Evolutionary conservation across 2,329 filamentous ascomycete species (phyloP), one percentile per base, ranked within the genome.

Genomic region (Triangularia verruculosa): DNA sequence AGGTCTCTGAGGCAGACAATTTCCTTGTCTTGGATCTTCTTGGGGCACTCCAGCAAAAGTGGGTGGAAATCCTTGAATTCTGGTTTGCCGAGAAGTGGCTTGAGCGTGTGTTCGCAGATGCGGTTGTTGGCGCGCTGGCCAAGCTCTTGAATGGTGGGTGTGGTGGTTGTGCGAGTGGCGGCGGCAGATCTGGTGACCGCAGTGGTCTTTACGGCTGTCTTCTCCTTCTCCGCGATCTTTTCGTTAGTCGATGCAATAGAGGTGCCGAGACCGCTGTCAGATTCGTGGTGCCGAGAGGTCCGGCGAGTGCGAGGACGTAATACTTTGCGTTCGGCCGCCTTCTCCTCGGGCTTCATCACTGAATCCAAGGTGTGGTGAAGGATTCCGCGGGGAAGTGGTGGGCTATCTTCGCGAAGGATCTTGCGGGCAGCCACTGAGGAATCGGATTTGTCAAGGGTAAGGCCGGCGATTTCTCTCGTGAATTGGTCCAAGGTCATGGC

Each of bases 1-100:
- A 98, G 84, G 78, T 98, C 94, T 76, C 94, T 88, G 61, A 98
- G 86, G 79, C 91, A 97, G 75, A 91, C 88, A 73, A 98, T 95
- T 72, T 95, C 88, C 77, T 92, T 93, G 74, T 88, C 86, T 73
- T 87, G 86, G 74, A 97, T 95, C 73, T 89, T 89, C 75, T 85
- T 83, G 56, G 92, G 92, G 68, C 93, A 87, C 76, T 91, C 89
- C 70, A 89, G 83, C 68, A 97, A 84, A 71, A 97, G 86, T 57
- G 89, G 82, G 74, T 92, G 89, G 76, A 97, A 97, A 57, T 90
- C 87, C 75, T 92, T 91, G 66, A 96, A 83, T 30, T 84, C 82
- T 22, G 87, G 78, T 73, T 93, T 89, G 67, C 85, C 84, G 63
- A 95, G 84, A 57, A 97, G 87, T 28, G 93, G 93, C 70, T 85